Percentiles rank a stretch among this genome's conserved stretches.
These are phyloP conservation scores for Diaporthe destruens DNA, from an alignment of 2,329 filamentous ascomycete species.

Conservation along the genomic window DNA sequence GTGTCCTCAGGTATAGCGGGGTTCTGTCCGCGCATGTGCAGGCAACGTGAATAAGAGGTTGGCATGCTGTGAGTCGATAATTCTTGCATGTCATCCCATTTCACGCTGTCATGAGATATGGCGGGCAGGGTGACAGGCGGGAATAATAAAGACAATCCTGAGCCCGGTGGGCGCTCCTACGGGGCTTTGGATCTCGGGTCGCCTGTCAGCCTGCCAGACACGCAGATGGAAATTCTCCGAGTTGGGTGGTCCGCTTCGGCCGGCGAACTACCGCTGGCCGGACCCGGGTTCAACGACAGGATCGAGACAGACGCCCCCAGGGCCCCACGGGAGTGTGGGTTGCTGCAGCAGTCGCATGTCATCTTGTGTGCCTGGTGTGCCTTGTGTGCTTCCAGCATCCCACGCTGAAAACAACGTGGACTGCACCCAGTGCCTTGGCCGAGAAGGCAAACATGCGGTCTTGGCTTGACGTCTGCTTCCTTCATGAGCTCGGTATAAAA, in stretches of 20 bases:
- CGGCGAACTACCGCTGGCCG: slow-evolving; percentile 24
- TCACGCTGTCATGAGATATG: slow-evolving; percentile 14
- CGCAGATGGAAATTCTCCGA: slow-evolving; percentile 20
- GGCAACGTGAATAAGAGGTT: background rate
- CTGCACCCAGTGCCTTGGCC: background rate
- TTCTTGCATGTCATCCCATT: slow-evolving; percentile 28
- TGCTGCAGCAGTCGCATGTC: slow-evolving; percentile 21
- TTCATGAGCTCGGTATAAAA: slow-evolving; percentile 21
- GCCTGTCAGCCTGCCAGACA: slow-evolving; percentile 15
- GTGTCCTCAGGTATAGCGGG: background rate
- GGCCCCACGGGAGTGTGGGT: background rate
- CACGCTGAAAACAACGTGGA: background rate
- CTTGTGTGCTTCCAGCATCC: background rate
- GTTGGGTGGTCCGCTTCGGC: slow-evolving; percentile 13
- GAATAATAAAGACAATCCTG: background rate
- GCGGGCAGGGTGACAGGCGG: slow-evolving; percentile 21
- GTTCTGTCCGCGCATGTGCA: background rate
- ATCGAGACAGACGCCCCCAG: background rate
- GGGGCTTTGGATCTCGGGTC: slow-evolving; percentile 16
- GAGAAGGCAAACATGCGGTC: background rate
- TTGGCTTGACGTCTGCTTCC: background rate
- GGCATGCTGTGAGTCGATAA: slow-evolving; percentile 21
- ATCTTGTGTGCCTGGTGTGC: background rate
- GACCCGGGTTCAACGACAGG: slow-evolving; percentile 4
- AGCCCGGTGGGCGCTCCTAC: slow-evolving; percentile 2